Evolutionary conservation across 179 eudicot species (phyloP).

Genomic region (Patellifolia procumbens): DNA sequence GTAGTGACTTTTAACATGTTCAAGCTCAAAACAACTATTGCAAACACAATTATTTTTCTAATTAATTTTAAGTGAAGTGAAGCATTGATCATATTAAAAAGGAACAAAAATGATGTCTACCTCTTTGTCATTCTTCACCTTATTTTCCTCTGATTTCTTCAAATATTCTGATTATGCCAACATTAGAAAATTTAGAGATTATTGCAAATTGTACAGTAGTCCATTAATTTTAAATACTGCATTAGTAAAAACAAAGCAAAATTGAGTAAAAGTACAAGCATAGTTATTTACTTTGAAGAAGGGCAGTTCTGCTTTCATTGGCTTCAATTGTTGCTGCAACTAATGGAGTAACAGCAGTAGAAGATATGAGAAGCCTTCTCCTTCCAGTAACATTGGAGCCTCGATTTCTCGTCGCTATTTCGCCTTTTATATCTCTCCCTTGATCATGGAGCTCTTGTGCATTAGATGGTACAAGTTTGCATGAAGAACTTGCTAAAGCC

Average conservation of each 20-base stretch:
- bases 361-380: constrained; percentile 51
- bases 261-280: neutral
- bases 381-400: constrained; percentile 32
- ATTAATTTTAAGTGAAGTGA: too few species aligned
- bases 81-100: neutral
- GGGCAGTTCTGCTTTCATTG: constrained; percentile 51
- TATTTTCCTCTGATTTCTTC: constrained; percentile 94
- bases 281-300: constrained; percentile 43
- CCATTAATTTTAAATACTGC: neutral
- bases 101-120: constrained; percentile 33
- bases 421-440: neutral
- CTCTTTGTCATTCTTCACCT: constrained; percentile 93
- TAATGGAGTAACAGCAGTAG: constrained; percentile 24
- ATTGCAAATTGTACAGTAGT: neutral
- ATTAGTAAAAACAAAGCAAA: neutral
- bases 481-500: constrained; percentile 20
- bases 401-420: neutral
- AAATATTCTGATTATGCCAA: constrained; percentile 54
- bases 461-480: constrained; percentile 16
- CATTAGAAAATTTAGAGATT: neutral
- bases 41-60: neutral
- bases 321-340: constrained; percentile 37
- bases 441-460: constrained; percentile 22
- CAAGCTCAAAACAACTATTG: neutral
- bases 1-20: neutral